Evolutionary conservation across 257 asterid species (phyloP).

Genomic region (Rhazya stricta): DNA sequence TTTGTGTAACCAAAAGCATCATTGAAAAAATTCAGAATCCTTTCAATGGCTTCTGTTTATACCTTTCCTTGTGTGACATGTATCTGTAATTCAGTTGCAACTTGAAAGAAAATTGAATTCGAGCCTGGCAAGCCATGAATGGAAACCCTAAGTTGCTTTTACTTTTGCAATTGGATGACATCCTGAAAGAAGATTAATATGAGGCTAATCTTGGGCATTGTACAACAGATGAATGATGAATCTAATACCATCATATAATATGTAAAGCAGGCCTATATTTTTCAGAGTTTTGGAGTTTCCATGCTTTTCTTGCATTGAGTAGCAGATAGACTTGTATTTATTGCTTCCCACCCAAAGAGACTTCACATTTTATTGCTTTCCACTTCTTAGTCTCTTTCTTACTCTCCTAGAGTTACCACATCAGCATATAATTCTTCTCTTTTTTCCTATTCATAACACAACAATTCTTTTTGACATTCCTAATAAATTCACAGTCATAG

Average conservation of each 20-base stretch:
- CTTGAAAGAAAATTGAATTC: background rate
- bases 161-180: background rate
- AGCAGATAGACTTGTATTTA: background rate
- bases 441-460: background rate
- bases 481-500: background rate
- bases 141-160: background rate
- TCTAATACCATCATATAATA: background rate
- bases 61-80: background rate
- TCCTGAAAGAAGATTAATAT: background rate
- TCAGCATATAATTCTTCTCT: background rate
- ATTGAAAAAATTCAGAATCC: background rate
- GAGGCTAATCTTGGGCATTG: background rate
- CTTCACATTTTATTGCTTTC: background rate
- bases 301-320: background rate
- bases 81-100: background rate
- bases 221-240: background rate
- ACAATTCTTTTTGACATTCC: background rate
- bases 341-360: background rate
- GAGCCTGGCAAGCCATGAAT: background rate
- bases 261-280: background rate
- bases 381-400: background rate
- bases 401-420: background rate
- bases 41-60: background rate
- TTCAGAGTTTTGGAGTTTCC: background rate
- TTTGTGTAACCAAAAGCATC: background rate